phyloP scores from a whole-genome alignment of 441 rosid genomes.

The Pelargonium cotyledonis region DNA sequence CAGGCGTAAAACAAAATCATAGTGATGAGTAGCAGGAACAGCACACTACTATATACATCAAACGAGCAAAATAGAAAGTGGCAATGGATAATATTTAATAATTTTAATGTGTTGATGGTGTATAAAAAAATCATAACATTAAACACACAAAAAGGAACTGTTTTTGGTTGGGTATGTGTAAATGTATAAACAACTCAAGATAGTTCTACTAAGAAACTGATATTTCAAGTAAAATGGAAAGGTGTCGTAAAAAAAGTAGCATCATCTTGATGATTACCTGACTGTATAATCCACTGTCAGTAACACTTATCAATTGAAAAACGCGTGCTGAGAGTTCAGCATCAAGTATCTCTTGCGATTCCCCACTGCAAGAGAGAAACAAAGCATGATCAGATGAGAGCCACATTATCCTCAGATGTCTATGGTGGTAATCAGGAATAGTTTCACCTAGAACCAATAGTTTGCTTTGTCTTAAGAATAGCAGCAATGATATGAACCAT shows the following conservation, averaged over 20 bases:
- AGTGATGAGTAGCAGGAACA: neutral
- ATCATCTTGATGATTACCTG: constrained; percentile 46
- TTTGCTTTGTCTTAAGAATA: constrained; percentile 82
- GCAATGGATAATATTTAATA: neutral
- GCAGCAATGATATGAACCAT: constrained; percentile 92
- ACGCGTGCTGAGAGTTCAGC: constrained; percentile 99
- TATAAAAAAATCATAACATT: neutral
- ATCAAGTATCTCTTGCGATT: constrained; percentile 95
- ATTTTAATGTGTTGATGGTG: constrained; percentile 4
- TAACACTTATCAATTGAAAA: constrained; percentile 81
- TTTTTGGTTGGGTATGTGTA: neutral
- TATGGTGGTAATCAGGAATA: constrained; percentile 2
- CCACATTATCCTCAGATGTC: neutral
- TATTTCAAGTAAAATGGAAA: neutral
- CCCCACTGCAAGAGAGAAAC: constrained; percentile 52
- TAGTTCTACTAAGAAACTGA: neutral
- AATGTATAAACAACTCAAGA: neutral
- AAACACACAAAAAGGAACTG: neutral
- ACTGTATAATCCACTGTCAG: constrained; percentile 84
- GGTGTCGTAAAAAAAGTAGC: neutral
- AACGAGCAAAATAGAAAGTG: neutral
- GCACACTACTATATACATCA: neutral
- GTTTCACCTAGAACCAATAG: constrained; percentile 77
- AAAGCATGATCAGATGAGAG: neutral
- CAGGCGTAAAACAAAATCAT: neutral